Evolutionary conservation across 1,139 yeast species (phyloP).

Genomic region (Geotrichum restrictum): DNA sequence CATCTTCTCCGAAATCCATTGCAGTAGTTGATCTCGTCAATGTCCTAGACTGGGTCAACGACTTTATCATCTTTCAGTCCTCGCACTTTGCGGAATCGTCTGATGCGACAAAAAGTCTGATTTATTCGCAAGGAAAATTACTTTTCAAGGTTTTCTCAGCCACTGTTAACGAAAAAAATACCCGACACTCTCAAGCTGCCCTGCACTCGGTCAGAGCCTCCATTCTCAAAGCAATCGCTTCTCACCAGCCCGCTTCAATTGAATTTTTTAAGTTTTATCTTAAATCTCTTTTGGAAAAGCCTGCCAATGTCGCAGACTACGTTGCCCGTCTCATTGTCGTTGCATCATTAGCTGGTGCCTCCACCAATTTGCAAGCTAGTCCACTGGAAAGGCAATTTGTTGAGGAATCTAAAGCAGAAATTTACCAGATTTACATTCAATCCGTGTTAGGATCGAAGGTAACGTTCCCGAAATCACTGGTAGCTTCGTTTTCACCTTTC

Average conservation of each 20-base stretch:
- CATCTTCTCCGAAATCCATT: slow-evolving; percentile 38
- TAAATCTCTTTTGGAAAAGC: slow-evolving; percentile 23
- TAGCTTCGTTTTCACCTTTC: slow-evolving; percentile 42
- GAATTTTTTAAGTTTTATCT: slow-evolving; percentile 25
- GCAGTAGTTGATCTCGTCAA: slow-evolving; percentile 57
- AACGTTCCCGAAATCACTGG: slow-evolving; percentile 28
- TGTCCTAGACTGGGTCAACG: slow-evolving; percentile 54
- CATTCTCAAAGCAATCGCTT: slow-evolving; percentile 22
- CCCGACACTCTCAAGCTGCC: slow-evolving; percentile 32
- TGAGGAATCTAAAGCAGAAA: slow-evolving; percentile 24
- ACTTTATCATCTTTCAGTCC: slow-evolving; percentile 28
- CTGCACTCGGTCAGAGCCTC: slow-evolving; percentile 30
- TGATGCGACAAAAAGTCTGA: slow-evolving; percentile 23
- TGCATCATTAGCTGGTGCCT: slow-evolving; percentile 35
- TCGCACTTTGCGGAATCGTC: slow-evolving; percentile 19
- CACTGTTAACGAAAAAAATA: slow-evolving; percentile 23
- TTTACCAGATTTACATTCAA: slow-evolving; percentile 30
- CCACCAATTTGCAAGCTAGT: slow-evolving; percentile 29
- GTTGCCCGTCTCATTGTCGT: slow-evolving; percentile 26
- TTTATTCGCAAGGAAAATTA: slow-evolving; percentile 30
- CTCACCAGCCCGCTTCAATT: slow-evolving; percentile 18
- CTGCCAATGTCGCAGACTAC: slow-evolving; percentile 21
- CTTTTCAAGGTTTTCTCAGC: slow-evolving; percentile 28
- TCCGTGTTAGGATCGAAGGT: slow-evolving; percentile 36
- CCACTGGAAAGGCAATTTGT: slow-evolving; percentile 30